phyloP scores from a whole-genome alignment of 345 rosid species.

The Eucalyptus regnans region DNA sequence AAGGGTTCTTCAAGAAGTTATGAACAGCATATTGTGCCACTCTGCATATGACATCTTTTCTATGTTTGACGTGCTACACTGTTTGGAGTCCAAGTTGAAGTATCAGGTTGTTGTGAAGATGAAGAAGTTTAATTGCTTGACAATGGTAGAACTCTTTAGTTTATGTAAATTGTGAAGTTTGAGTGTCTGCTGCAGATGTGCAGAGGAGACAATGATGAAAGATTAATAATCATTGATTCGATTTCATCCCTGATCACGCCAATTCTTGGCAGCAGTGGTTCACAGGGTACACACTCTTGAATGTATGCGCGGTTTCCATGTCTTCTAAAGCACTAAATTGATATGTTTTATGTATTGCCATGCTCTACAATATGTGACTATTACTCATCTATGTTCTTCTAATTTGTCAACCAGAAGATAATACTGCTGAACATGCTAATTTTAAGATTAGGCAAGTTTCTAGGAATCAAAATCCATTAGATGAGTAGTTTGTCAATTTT shows the following conservation, averaged over 20 bases:
- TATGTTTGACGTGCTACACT: slow-evolving; percentile 49
- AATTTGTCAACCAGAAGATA: background rate
- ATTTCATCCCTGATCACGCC: slow-evolving; percentile 70
- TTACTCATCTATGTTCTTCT: background rate
- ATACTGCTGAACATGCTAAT: background rate
- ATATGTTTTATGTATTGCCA: background rate
- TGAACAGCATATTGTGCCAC: slow-evolving; percentile 54
- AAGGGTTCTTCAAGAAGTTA: slow-evolving; percentile 18
- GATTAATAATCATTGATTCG: slow-evolving; percentile 60
- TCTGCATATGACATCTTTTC: slow-evolving; percentile 58
- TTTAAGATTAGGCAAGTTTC: background rate
- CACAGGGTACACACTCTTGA: slow-evolving; percentile 44
- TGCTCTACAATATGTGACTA: background rate
- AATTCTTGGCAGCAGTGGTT: slow-evolving; percentile 53
- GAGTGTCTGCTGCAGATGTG: slow-evolving; percentile 15
- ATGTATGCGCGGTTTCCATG: background rate
- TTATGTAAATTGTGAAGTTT: background rate
- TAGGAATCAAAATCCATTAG: background rate
- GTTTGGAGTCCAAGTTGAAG: slow-evolving; percentile 30
- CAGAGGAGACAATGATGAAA: slow-evolving; percentile 14
- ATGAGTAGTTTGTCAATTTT: background rate
- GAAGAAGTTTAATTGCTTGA: background rate
- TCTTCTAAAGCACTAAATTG: background rate
- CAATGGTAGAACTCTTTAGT: background rate
- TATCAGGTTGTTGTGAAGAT: slow-evolving; percentile 37